phyloP scores from a whole-genome alignment of 495 filamentous ascomycete genomes.

The Pyronema omphalodes region DNA sequence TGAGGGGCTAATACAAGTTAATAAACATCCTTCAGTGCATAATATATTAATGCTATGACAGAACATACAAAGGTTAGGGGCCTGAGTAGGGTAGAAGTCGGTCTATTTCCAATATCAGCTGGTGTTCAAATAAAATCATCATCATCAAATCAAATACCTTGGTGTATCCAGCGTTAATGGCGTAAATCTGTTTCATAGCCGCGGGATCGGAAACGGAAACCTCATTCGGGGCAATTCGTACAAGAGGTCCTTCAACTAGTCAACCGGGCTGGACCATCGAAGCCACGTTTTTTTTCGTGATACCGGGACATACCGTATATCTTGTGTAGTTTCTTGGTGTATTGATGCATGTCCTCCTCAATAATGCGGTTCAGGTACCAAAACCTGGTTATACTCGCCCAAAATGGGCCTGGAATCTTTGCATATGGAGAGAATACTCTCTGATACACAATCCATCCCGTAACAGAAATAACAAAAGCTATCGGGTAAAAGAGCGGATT shows the following conservation, averaged over 20 bases:
- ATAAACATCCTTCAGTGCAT: no score
- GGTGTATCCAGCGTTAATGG: slow-evolving; percentile 3
- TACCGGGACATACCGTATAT: slow-evolving; percentile 9
- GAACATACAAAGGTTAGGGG: slow-evolving; percentile 1
- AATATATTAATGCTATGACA: background rate
- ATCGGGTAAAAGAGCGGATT: slow-evolving; percentile 3
- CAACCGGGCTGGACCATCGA: background rate
- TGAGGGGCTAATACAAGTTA: slow-evolving; percentile 10
- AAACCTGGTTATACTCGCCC: background rate
- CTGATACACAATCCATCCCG: background rate
- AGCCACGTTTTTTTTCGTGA: background rate
- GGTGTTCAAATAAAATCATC: background rate
- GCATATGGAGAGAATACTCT: slow-evolving; percentile 1
- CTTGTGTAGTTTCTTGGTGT: slow-evolving; percentile 9
- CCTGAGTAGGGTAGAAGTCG: slow-evolving; percentile 2
- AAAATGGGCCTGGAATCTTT: slow-evolving; percentile 1
- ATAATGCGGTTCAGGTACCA: slow-evolving; percentile 4
- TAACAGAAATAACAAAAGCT: background rate
- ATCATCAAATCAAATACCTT: background rate
- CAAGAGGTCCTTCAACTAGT: slow-evolving; percentile 10
- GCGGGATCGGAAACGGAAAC: slow-evolving; percentile 21
- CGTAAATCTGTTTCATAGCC: slow-evolving; percentile 18
- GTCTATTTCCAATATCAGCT: slow-evolving; percentile 1
- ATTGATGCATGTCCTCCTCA: slow-evolving; percentile 2
- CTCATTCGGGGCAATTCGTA: slow-evolving; percentile 23